Evolutionary conservation across 2,329 filamentous ascomycete genomes (phyloP).

Genomic region (Chaetothyriales sp.): DNA sequence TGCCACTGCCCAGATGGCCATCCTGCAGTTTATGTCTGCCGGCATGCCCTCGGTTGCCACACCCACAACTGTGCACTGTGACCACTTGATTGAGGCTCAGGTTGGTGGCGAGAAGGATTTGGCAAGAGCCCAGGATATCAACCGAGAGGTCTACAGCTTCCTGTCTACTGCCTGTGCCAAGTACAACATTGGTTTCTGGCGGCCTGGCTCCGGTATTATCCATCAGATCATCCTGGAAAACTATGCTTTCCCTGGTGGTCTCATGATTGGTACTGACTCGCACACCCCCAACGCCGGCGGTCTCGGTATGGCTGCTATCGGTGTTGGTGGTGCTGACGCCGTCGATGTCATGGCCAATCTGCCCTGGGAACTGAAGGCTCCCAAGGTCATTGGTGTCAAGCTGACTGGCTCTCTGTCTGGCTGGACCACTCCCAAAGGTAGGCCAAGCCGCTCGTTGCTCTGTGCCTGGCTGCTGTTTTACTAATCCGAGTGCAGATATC

Average conservation of each 20-base stretch:
- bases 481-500: conserved; percentile 46
- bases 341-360: conserved; percentile 97
- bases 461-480: not conserved
- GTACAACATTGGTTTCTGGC: conserved; percentile 99
- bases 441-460: conserved; percentile 19
- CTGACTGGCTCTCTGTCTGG: conserved; percentile 77
- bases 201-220: conserved; percentile 95
- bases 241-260: conserved; percentile 96
- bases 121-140: conserved; percentile 75
- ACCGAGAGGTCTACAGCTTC: conserved; percentile 99
- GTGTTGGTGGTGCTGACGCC: conserved; percentile 94
- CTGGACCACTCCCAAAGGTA: conserved; percentile 88
- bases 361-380: conserved; percentile 96
- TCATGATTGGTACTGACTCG: conserved; percentile 94
- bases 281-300: conserved; percentile 88
- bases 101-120: conserved; percentile 87
- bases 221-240: conserved; percentile 98
- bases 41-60: conserved; percentile 93
- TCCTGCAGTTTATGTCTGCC: conserved; percentile 98
- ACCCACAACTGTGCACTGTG: conserved; percentile 91
- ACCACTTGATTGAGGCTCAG: conserved; percentile 98
- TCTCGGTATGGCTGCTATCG: conserved; percentile 83
- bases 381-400: conserved; percentile 91
- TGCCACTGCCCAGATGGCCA: conserved; percentile 98
- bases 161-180: conserved; percentile 84